Percentiles rank a stretch among this genome's conserved stretches.
These are phyloP conservation scores for Nakazawaea pomicola DNA, from an alignment of 805 yeast genomes.

Conservation along the genomic window DNA sequence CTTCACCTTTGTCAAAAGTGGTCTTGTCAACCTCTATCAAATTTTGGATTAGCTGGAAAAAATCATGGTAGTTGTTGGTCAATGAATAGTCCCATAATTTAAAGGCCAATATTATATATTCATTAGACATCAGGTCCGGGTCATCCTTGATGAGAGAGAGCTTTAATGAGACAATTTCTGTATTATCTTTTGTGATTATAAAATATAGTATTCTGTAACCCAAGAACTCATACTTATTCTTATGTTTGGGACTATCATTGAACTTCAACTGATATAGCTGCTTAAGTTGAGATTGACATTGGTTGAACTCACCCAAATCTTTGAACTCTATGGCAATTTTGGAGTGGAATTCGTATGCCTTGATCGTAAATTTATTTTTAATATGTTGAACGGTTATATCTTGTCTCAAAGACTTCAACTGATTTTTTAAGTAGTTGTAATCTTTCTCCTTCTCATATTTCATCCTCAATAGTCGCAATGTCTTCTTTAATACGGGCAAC, in stretches of 20 bases:
- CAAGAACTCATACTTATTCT: constrained; percentile 55
- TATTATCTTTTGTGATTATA: constrained; percentile 63
- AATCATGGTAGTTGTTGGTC: constrained; percentile 45
- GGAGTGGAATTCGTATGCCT: constrained; percentile 83
- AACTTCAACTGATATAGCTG: constrained; percentile 44
- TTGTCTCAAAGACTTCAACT: constrained; percentile 87
- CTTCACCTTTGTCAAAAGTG: constrained; percentile 13
- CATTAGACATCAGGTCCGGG: constrained; percentile 14
- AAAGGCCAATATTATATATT: constrained; percentile 28
- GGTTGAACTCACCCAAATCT: constrained; percentile 93
- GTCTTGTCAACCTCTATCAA: constrained; percentile 33
- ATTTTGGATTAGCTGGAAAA: constrained; percentile 38
- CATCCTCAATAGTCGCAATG: constrained; percentile 47
- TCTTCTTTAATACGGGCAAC: constrained; percentile 47
- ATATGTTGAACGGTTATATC: constrained; percentile 91
- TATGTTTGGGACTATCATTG: constrained; percentile 22
- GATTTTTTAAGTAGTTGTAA: constrained; percentile 81
- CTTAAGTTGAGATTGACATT: constrained; percentile 81
- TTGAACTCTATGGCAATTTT: constrained; percentile 76
- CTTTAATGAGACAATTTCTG: constrained; percentile 46
- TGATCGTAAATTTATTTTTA: constrained; percentile 66
- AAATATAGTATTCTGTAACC: constrained; percentile 72
- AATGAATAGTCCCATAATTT: constrained; percentile 28
- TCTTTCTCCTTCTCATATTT: constrained; percentile 46
- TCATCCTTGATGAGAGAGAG: constrained; percentile 16